Base-by-base conservation (phyloP, 164 flowering plant genomes). In the Chimonanthus salicifolius region DNA sequence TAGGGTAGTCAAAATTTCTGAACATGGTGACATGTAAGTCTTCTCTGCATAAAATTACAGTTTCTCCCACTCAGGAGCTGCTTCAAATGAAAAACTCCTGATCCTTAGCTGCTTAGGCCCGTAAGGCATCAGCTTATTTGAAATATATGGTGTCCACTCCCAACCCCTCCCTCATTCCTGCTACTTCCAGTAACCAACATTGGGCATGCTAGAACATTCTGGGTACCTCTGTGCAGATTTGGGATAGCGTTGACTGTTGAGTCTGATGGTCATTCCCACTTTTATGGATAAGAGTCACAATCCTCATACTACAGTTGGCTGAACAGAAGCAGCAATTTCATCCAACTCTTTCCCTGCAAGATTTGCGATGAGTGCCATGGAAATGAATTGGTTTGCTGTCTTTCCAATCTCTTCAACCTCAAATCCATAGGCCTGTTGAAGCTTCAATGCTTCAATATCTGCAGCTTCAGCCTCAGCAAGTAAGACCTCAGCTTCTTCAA, bases 401-500 rank as follows among this genome's bases (percentile, higher is more conserved):
- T 79, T 75, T 44, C 20, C 82, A 75, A 84, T 72, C 44, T 85
- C 88, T 64, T 82, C 88, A 10, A 74, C 84, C 74, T 82, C 80
- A 44, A 88, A 76, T 73, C 80, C 70, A 51, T 84, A 84, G 33
- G 78, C 64, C 47, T 80, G 79, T 72, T 88, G 82, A 77, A 92
- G 89, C 62, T 77, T 77, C 70, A 77, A 74, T 45, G 93, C 93
- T 81, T 90, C 92, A 16, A 77, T 70, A 18, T 85, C 80, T 21
- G 91, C 90, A 73, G 88, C 85, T 77, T 88, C 87, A 67, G 88
- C 90, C 80, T 92, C 97, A 16, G 80, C 84, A 71, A 80, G 83
- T 45, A 92, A 85, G 72, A 84, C 75, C 4, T 79, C 75, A 11
- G 93, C 97, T 83, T 92, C 97, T 82, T 90, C 94, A 49, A 72